phyloP scores from a whole-genome alignment of 768 basidiomycete species.

The Leucogyrophana mollusca region DNA sequence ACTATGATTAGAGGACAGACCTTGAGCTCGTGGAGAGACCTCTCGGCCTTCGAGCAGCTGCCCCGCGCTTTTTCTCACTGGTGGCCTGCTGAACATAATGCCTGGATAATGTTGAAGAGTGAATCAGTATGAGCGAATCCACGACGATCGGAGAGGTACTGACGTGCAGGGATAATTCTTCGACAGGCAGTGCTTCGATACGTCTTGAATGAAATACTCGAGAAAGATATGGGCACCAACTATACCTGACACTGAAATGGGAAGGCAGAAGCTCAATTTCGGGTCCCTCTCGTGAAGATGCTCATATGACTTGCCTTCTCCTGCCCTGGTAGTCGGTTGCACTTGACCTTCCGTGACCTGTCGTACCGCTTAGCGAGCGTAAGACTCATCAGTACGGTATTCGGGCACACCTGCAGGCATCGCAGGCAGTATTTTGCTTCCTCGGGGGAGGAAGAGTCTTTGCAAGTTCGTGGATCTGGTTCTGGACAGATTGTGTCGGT shows the following conservation, averaged over 20 bases:
- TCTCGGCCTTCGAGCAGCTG: conserved; percentile 62
- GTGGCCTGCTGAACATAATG: conserved; percentile 84
- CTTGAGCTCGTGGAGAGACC: conserved; percentile 52
- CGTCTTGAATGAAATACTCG: conserved; percentile 9
- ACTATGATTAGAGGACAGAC: conserved; percentile 27
- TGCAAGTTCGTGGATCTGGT: conserved; percentile 78
- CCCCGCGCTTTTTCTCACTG: conserved; percentile 75
- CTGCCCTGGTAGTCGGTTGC: conserved; percentile 77
- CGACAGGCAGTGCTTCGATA: conserved; percentile 68
- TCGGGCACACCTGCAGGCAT: conserved; percentile 73
- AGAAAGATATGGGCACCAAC: conserved; percentile 12
- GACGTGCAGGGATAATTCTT: conserved; percentile 95
- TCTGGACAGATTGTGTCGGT: conserved; percentile 69
- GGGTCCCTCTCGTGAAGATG: conserved; percentile 2
- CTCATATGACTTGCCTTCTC: conserved; percentile 60
- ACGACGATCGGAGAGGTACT: conserved; percentile 31
- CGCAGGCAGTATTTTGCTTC: conserved; percentile 92
- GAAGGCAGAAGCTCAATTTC: conserved; percentile 16
- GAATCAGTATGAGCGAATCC: conserved; percentile 15
- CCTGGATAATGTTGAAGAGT: conserved; percentile 33
- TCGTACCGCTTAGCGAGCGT: conserved; percentile 9
- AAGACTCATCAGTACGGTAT: conserved; percentile 6
- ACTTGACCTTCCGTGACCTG: conserved; percentile 88
- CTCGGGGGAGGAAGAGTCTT: conserved; percentile 81
- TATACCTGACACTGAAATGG: conserved; percentile 63